Base-by-base conservation (phyloP, 1,284 basidiomycete genomes). In the Ceratobasidium sp. region DNA sequence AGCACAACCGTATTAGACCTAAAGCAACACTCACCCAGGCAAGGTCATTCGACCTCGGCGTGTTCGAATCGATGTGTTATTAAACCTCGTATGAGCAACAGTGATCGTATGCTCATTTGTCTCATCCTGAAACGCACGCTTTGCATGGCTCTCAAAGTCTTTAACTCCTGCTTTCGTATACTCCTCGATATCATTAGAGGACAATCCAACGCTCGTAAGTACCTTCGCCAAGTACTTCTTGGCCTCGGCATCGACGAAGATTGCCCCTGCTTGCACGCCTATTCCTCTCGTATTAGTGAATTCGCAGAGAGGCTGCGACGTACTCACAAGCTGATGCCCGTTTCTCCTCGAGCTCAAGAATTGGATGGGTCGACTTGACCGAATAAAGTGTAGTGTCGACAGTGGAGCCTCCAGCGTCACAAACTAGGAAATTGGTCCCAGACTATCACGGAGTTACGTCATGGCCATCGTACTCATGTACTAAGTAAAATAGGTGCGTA, bases 381-480 rank as follows among this genome's bases (percentile, higher is more conserved):
- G 42, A 55, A 40, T 73, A 73, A 17, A 71, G 22, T 2, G 72
- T 72, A 6, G 67, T 71, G 57, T 73, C 72, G 8, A 72, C 67
- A 2, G 72, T 73, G 13, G 69, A 70, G 3, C 72, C 72, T 34
- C 72, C 72, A 22, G 71, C 71, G 52, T 73, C 72, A n/a, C 64
- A 69, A 3, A 73, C 71, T 8, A 45, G 47, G 49, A 73, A 72
- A 22, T 56, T 70, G 2, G 55, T 34, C 15, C 71, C 71, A 3
- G 55, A 15, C 52, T 67, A 34, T 13, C 4, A 25, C n/a, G 8
- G n/a, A 25, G n/a, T 5, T 22, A 15, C 8, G 4, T 53, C 31
- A 47, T 15, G 6, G 62, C 32, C 56, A 32, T n/a, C n/a, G n/a
- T 35, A 3, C 20, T n/a, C n/a, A 15, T 12, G 20, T 17, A 34